Percentiles rank a stretch among this genome's conserved stretches.
These are phyloP conservation scores for Sporothrix protearum DNA, from an alignment of 2,329 filamentous ascomycete species.

Conservation along the genomic window DNA sequence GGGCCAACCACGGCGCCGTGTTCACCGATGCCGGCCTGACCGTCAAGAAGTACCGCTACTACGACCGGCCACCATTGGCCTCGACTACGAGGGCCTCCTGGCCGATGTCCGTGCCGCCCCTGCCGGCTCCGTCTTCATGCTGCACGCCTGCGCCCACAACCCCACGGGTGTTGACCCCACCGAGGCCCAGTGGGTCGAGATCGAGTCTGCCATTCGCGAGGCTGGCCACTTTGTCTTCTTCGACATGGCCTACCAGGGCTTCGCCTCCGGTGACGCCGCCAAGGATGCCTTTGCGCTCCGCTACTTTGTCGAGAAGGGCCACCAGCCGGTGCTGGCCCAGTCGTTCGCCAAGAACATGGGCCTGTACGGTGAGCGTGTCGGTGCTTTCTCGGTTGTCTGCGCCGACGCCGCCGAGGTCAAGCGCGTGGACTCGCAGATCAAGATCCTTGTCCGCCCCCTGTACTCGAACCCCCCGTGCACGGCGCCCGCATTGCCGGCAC, in stretches of 20 bases:
- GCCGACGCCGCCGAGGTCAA: conserved; percentile 75
- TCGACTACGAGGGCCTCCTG: conserved; percentile 93
- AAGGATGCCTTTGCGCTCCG: conserved; percentile 90
- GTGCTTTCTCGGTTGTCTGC: conserved; percentile 90
- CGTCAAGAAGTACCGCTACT: conserved; percentile 96
- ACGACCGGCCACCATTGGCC: conserved; percentile 96
- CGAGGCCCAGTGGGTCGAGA: conserved; percentile 85
- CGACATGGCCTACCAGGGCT: conserved; percentile 99
- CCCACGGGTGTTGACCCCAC: conserved; percentile 95
- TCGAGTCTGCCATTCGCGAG: conserved; percentile 80
- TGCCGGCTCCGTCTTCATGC: conserved; percentile 80
- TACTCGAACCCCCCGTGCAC: conserved; percentile 99
- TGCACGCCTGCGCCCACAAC: conserved; percentile 98
- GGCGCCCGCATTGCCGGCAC: conserved; percentile 89
- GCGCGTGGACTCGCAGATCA: conserved; percentile 94
- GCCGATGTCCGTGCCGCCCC: conserved; percentile 87
- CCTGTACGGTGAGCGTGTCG: conserved; percentile 96
- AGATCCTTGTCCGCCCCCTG: conserved; percentile 92
- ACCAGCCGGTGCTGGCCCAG: conserved; percentile 83
- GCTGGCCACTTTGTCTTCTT: conserved; percentile 93
- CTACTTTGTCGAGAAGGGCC: conserved; percentile 88
- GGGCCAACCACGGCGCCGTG: conserved; percentile 97
- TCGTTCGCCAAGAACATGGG: conserved; percentile 99
- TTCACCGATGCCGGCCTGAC: conserved; percentile 89
- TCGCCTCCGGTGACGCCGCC: conserved; percentile 87